Evolutionary conservation across 768 basidiomycete species (phyloP), one percentile per base, ranked within the genome.

Genomic region (Amanita thiersii): DNA sequence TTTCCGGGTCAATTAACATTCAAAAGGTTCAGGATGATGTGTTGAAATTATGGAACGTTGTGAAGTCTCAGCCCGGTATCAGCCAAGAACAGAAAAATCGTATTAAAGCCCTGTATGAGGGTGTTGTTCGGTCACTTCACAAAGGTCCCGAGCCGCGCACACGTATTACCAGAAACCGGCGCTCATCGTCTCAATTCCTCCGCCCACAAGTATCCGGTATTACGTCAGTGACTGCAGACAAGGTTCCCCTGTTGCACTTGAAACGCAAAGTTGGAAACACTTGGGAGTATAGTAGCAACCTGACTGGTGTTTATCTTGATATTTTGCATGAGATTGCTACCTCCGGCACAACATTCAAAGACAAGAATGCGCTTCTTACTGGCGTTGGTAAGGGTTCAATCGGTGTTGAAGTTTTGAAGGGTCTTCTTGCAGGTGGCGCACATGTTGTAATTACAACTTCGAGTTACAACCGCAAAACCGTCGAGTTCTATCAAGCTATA

Each of bases 21-120:
- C 87, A 96, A 67, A 98, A 98, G 65, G 91, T 98, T 33, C 93
- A 98, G 56, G 88, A 93, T 29, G 92, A 98, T 51, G 90, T 99
- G 37, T 71, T 92, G 42, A 97, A 93, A 56, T 76, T 99, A 3
- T 99, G 94, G 92, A 91, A 85, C 40, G 82, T 98, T 45, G 92
- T 99, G 56, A 96, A 93, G 63, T 81, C 88, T 0, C 90, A 98
- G 60, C 94, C 94, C 2, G 91, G 92, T 52, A 97, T 99, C 59
- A 94, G 86, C 54, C 85, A 90, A 52, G 89, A 91, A 49, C 94
- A 98, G 69, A 97, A 96, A 73, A 85, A 86, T 50, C 82, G 89
- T 20, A 91, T 94, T 70, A 91, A 90, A 57, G 81, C 86, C 1
- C 69, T 99, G 37, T 98, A 99, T 58, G 91, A 96, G 50, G 94